Conservation (phyloP, 257 asterid species). For the Schizonepeta tenuifolia region DNA sequence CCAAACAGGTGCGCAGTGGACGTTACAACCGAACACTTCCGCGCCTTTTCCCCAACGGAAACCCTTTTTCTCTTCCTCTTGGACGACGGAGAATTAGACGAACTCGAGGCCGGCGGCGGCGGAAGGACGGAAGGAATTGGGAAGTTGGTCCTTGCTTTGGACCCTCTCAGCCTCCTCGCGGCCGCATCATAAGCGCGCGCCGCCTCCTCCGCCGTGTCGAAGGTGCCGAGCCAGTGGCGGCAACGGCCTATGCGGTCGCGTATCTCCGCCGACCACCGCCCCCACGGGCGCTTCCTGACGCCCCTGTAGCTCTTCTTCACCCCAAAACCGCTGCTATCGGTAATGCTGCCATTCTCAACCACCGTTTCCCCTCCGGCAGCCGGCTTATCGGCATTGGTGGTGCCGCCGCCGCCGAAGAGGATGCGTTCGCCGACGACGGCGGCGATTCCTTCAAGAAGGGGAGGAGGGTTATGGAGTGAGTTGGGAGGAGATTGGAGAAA, state of each 20-base stretch:
- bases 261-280: slow-evolving; percentile 91
- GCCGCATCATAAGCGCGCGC: slow-evolving; percentile 95
- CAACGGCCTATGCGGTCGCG: slow-evolving; percentile 88
- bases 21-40: slow-evolving; percentile 65
- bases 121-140: slow-evolving; percentile 59
- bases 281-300: slow-evolving; percentile 91
- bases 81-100: slow-evolving; percentile 27
- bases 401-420: slow-evolving; percentile 54
- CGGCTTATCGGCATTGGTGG: not conserved
- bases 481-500: slow-evolving; percentile 2
- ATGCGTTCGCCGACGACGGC: slow-evolving; percentile 82
- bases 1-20: slow-evolving; percentile 65
- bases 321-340: not conserved
- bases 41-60: slow-evolving; percentile 17
- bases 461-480: slow-evolving; percentile 35
- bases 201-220: slow-evolving; percentile 92
- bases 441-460: slow-evolving; percentile 79
- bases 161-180: slow-evolving; percentile 74
- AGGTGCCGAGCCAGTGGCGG: slow-evolving; percentile 90
- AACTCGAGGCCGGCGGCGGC: slow-evolving; percentile 10
- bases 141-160: slow-evolving; percentile 76
- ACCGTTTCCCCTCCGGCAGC: not conserved
- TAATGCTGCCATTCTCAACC: not conserved
- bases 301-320: slow-evolving; percentile 62
- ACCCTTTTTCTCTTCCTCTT: slow-evolving; percentile 24